Conservation (phyloP, 1,139 yeast species). For the Diutina rugosa region DNA sequence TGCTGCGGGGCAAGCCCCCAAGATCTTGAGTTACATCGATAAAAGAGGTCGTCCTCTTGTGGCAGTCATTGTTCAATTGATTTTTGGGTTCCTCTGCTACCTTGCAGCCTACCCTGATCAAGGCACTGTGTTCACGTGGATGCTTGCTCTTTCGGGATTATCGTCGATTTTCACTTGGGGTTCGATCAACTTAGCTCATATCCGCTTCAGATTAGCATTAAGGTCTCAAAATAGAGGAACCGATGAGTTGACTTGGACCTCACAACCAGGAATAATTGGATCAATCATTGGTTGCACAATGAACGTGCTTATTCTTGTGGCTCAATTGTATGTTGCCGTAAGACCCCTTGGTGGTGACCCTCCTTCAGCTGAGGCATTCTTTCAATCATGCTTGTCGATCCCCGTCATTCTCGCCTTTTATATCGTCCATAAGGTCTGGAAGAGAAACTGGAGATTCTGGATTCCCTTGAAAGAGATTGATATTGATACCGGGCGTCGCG, state of each 20-base stretch:
- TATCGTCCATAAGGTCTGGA: constrained; percentile 35
- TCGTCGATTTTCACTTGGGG: constrained; percentile 81
- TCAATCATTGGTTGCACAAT: constrained; percentile 36
- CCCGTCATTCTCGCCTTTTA: constrained; percentile 24
- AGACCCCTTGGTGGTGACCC: constrained; percentile 22
- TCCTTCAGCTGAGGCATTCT: constrained; percentile 24
- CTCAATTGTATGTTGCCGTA: constrained; percentile 35
- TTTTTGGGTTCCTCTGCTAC: constrained; percentile 58
- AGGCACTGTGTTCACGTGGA: constrained; percentile 64
- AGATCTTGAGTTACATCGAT: constrained; percentile 18
- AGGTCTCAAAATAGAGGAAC: constrained; percentile 25
- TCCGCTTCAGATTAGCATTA: constrained; percentile 72
- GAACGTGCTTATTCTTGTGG: constrained; percentile 36
- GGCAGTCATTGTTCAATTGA: constrained; percentile 14
- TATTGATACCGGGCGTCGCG: constrained; percentile 60
- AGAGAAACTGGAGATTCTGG: constrained; percentile 26
- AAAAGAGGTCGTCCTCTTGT: constrained; percentile 21
- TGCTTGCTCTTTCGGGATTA: constrained; percentile 71
- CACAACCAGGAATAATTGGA: constrained; percentile 46
- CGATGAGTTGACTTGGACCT: constrained; percentile 38
- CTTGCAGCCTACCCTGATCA: constrained; percentile 57
- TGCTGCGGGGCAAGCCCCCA: constrained; percentile 21
- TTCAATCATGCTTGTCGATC: constrained; percentile 23
- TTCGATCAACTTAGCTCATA: constrained; percentile 61
- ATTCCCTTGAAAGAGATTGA: constrained; percentile 41